Evolutionary conservation across 352 stramenopile species (phyloP).

Genomic region (Aphanomyces cochlioides): DNA sequence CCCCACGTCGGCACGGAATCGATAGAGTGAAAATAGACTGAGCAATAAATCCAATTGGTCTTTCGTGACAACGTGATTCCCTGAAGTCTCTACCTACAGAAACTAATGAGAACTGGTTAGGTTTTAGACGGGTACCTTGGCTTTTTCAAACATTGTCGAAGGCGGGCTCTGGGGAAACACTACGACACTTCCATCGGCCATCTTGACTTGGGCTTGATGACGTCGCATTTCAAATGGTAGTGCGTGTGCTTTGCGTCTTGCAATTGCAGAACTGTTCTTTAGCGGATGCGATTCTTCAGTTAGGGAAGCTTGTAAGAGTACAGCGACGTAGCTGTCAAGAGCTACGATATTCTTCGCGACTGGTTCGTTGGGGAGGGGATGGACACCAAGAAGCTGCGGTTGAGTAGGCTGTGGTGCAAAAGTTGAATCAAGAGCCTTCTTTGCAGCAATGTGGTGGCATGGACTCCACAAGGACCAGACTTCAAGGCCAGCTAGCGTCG

Average conservation of each 20-base stretch:
- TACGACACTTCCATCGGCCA: slow-evolving; percentile 60
- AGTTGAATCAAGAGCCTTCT: slow-evolving; percentile 49
- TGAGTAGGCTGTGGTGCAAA: slow-evolving; percentile 66
- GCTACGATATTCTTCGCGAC: slow-evolving; percentile 57
- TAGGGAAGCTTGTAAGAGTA: slow-evolving; percentile 39
- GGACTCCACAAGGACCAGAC: slow-evolving; percentile 86
- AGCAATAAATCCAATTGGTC: slow-evolving; percentile 69
- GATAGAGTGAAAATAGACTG: slow-evolving; percentile 80
- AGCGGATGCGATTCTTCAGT: neutral
- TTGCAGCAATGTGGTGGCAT: slow-evolving; percentile 72
- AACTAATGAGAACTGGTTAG: too few species aligned
- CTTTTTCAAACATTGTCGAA: slow-evolving; percentile 61
- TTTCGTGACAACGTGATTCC: neutral
- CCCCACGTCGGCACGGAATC: slow-evolving; percentile 78
- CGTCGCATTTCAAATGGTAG: slow-evolving; percentile 24
- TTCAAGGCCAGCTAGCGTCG: slow-evolving; percentile 60
- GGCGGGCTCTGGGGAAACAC: slow-evolving; percentile 71
- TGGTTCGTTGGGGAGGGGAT: slow-evolving; percentile 47
- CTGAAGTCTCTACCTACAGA: slow-evolving; percentile 9
- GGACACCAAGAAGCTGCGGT: slow-evolving; percentile 61
- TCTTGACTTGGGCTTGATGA: neutral
- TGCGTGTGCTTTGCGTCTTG: neutral
- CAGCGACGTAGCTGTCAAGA: slow-evolving; percentile 69
- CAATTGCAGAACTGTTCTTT: neutral
- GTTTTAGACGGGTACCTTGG: slow-evolving; percentile 37